A percentile compares a stretch with the other conserved stretches of the same genome.
phyloP scores from a whole-genome alignment of 306 rosid species.

The Ormosia semicastrata region DNA sequence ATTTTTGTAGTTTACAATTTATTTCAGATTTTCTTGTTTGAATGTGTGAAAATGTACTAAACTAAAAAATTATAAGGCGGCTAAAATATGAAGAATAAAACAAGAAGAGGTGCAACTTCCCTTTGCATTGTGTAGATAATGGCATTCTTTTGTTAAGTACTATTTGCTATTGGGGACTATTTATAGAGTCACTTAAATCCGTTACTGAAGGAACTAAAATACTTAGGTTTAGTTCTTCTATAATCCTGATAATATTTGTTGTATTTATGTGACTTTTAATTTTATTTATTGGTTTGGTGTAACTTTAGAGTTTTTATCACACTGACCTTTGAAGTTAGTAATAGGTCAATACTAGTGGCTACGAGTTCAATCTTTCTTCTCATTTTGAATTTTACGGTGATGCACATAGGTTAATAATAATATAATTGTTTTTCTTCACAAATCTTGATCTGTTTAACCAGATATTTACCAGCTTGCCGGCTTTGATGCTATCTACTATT shows the following conservation, averaged over 20 bases:
- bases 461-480: neutral
- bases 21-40: neutral
- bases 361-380: neutral
- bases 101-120: neutral
- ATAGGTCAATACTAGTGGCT: neutral
- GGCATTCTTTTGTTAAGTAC: neutral
- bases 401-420: neutral
- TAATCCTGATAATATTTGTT: neutral
- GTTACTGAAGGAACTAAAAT: neutral
- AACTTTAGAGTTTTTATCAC: neutral
- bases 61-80: neutral
- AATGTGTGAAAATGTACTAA: neutral
- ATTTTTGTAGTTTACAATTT: neutral
- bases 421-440: neutral
- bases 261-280: neutral
- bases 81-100: neutral
- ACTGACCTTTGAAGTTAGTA: neutral
- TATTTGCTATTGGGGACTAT: neutral
- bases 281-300: neutral
- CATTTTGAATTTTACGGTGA: neutral
- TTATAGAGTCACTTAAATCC: neutral
- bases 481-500: conserved; percentile 9
- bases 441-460: neutral
- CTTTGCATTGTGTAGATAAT: neutral
- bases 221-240: neutral